A percentile compares a stretch with the other conserved stretches of the same genome.
Evolutionary conservation across 2,329 filamentous ascomycete genomes (phyloP).

Genomic region (Calycina marina): DNA sequence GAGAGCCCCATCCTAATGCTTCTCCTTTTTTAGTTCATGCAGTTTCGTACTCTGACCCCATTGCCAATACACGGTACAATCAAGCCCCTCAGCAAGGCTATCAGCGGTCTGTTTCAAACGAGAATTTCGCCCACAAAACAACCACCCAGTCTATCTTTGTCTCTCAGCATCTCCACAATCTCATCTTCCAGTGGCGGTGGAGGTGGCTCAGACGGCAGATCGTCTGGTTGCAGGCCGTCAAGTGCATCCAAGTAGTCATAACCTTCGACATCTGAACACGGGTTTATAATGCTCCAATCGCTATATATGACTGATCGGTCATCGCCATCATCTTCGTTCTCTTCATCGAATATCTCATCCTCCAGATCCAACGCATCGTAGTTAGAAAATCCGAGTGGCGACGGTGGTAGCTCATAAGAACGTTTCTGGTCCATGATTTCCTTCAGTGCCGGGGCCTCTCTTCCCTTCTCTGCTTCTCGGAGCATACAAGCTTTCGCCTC

Average conservation of each 20-base stretch:
- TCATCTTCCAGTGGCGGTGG: constrained; percentile 15
- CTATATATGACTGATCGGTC: constrained; percentile 15
- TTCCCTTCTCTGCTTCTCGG: constrained; percentile 13
- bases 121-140: too few species aligned
- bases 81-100: constrained; percentile 17
- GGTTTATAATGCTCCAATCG: constrained; percentile 23
- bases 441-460: constrained; percentile 13
- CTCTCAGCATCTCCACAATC: constrained; percentile 19
- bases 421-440: constrained; percentile 17
- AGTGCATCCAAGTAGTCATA: constrained; percentile 22
- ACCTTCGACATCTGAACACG: constrained; percentile 16
- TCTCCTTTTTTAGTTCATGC: constrained; percentile 3
- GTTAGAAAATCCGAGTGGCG: constrained; percentile 22
- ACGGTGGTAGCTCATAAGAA: constrained; percentile 18
- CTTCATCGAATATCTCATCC: constrained; percentile 13
- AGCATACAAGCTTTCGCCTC: constrained; percentile 14
- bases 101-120: constrained; percentile 11
- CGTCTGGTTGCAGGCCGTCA: constrained; percentile 18
- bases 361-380: constrained; percentile 23
- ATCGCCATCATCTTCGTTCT: constrained; percentile 10
- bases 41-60: constrained; percentile 4
- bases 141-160: constrained; percentile 16
- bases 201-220: constrained; percentile 17
- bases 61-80: constrained; percentile 1
- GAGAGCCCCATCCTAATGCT: too few species aligned